Conservation (phyloP, 257 asterid species). For the Solanum sejunctum region DNA sequence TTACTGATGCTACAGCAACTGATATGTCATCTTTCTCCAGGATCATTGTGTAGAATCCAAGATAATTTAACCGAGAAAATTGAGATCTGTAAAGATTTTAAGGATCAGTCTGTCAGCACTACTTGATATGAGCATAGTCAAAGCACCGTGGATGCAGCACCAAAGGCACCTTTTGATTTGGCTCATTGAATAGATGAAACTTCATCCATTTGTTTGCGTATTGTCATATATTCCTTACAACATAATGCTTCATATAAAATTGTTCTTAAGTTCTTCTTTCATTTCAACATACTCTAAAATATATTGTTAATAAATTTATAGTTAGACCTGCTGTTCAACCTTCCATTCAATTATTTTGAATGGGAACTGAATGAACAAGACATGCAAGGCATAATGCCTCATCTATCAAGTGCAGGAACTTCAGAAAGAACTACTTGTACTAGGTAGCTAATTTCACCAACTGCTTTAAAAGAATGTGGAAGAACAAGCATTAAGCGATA, state of each 20-base stretch:
- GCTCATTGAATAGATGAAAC: neutral
- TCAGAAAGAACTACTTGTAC: neutral
- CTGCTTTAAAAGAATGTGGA: neutral
- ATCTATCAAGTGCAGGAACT: neutral
- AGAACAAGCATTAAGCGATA: neutral
- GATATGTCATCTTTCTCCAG: constrained; percentile 82
- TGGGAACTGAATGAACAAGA: neutral
- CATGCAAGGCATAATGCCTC: neutral
- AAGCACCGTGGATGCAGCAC: neutral
- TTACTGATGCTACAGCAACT: constrained; percentile 79
- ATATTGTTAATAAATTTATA: neutral
- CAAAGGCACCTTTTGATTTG: neutral
- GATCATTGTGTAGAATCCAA: constrained; percentile 69
- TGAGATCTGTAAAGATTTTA: constrained; percentile 57
- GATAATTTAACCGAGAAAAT: constrained; percentile 74
- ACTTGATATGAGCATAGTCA: neutral
- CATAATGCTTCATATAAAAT: neutral
- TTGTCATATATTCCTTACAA: neutral
- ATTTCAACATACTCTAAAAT: neutral
- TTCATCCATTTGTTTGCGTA: neutral
- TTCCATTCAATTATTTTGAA: neutral
- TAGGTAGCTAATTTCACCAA: neutral
- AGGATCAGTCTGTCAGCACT: neutral
- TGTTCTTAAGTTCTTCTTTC: neutral
- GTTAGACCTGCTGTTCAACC: neutral